Conservation (phyloP, 1,139 yeast species). For the Scheffersomyces parashehatae region DNA sequence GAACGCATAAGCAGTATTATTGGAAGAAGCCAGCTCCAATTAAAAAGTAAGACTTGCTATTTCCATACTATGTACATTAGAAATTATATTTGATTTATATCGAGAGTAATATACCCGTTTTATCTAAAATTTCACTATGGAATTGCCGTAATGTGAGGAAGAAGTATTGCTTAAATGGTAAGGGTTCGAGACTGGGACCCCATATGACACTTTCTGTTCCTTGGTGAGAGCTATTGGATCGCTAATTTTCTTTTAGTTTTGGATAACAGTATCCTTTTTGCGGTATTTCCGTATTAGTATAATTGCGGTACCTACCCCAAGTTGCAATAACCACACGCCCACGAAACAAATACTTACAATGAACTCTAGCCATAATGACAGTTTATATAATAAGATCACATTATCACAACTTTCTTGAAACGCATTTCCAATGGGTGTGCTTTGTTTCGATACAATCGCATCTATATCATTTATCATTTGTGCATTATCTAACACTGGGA, state of each 20-base stretch:
- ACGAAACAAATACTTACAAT: conserved; percentile 44
- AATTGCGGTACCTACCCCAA: conserved; percentile 32
- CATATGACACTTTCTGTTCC: conserved; percentile 27
- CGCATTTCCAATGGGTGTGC: conserved; percentile 3
- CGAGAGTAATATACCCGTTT: not conserved
- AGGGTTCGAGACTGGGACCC: conserved; percentile 22
- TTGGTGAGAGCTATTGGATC: conserved; percentile 31
- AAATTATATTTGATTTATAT: not conserved
- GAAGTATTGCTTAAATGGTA: conserved; percentile 3
- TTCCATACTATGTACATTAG: conserved; percentile 7
- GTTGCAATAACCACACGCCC: conserved; percentile 50
- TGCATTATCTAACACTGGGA: conserved; percentile 44
- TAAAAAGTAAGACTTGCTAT: conserved; percentile 25
- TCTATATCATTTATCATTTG: conserved; percentile 3
- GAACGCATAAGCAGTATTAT: conserved; percentile 88
- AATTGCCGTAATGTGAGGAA: too few relatives aligned
- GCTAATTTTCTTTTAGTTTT: conserved; percentile 20
- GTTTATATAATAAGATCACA: conserved; percentile 29
- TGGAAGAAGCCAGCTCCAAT: conserved; percentile 75
- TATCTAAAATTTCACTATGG: too few relatives aligned
- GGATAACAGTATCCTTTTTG: too few relatives aligned
- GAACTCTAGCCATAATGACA: conserved; percentile 44
- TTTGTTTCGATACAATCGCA: conserved; percentile 2
- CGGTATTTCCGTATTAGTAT: too few relatives aligned
- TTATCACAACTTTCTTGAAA: conserved; percentile 19